These are phyloP conservation scores for Funneliformis mosseae DNA, from an alignment of 192 early-diverging fungal genomes.

Conservation along the genomic window DNA sequence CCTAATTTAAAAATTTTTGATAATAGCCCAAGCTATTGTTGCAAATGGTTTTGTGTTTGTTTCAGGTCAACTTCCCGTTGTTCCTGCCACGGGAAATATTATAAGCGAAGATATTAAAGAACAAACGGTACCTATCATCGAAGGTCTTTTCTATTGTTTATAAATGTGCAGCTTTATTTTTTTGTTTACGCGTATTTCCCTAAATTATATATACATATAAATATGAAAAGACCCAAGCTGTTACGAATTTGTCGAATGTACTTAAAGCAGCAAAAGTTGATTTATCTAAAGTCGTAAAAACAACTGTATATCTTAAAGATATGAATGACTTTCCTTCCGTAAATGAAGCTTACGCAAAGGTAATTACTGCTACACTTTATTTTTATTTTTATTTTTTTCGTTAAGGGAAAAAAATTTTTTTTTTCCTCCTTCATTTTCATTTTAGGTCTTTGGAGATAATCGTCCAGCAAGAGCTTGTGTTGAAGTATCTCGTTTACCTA, in stretches of 20 bases:
- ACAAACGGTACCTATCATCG: constrained; percentile 58
- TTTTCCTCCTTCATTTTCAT: not conserved
- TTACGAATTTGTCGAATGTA: constrained; percentile 86
- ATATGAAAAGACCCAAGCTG: constrained; percentile 57
- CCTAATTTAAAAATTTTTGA: not conserved
- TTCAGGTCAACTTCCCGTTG: constrained; percentile 75
- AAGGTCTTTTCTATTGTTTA: not conserved
- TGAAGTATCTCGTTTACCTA: constrained; percentile 89
- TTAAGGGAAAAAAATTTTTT: not conserved
- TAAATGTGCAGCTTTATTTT: not conserved
- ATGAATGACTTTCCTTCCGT: constrained; percentile 90
- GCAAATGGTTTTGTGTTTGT: constrained; percentile 84
- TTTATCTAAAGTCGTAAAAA: constrained; percentile 90
- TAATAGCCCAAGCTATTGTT: constrained; percentile 70
- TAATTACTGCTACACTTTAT: constrained; percentile 33
- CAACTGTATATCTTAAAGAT: constrained; percentile 91
- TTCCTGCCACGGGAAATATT: constrained; percentile 76
- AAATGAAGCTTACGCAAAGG: constrained; percentile 87
- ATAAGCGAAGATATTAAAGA: constrained; percentile 68
- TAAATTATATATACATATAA: not conserved
- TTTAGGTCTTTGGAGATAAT: constrained; percentile 59
- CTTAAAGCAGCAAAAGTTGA: constrained; percentile 78
- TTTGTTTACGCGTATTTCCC: not conserved
- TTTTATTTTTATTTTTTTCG: not conserved
- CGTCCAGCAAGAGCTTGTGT: constrained; percentile 79